Base-by-base conservation (phyloP, 2,329 filamentous ascomycete species). In the Penicillium sp. region DNA sequence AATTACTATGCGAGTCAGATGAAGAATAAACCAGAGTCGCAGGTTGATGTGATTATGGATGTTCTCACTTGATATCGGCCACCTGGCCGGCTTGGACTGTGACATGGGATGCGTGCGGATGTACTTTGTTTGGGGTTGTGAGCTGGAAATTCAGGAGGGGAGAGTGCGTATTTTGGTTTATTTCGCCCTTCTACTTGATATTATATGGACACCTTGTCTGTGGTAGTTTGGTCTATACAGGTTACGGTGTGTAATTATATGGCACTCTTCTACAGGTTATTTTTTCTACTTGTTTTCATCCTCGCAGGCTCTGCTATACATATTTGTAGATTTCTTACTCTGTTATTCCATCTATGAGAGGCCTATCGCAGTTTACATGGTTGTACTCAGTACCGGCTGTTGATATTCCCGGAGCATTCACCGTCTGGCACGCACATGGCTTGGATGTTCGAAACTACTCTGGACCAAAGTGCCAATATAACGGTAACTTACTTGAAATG, bases 1-100 rank as follows among this genome's bases (percentile, higher is more conserved):
- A 49, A 62, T 14, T 67, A 68, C 47, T 62, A 68, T 35, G 24
- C 51, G 47, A 2, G 55, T 51, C 10, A 61, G 45, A 39, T 59
- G 45, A 20, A 32, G 26, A n/a, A 51, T 42, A 11, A 11, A n/a
- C 39, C 40, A 0, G 53, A 61, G 40, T 52, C 50, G 6, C 49
- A 59, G 45, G 45, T 42, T 16, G 62, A 66, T 14, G 37, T 55
- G 35, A 61, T 66, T 43, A 56, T 59, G 39, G 64, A 66, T 18
- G 53, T 51, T 44, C 20, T 65, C 7, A 55, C 58, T 24, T 65
- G 24, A 61, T 32, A 14, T n/a, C 18, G 10, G 5, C 1, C 8
- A 5, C 4, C 13, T 14, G 9, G 32, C 7, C 2, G 7, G 26
- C 9, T 11, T 20, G 26, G 43, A 11, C 7, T 39, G 20, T 9